Conservation (phyloP, 2,329 filamentous ascomycete genomes). For the Chalaropsis thielavioides region DNA sequence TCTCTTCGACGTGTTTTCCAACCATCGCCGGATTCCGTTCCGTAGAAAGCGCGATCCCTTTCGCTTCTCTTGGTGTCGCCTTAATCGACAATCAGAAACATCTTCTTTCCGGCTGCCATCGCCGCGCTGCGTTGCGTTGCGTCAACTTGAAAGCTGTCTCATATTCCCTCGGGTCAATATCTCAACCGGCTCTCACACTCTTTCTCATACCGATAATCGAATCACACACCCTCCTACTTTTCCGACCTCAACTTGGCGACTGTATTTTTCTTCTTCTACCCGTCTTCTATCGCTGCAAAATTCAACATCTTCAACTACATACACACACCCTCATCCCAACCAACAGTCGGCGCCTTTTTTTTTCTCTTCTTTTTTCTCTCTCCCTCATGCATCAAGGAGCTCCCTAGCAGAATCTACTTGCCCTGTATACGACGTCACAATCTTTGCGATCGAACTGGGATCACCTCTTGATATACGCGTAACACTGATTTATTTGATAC, state of each 20-base stretch:
- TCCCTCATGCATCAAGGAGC: conserved; percentile 10
- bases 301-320: background rate
- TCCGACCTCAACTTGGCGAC: background rate
- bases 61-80: background rate
- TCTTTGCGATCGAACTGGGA: background rate
- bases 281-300: background rate
- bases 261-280: too few relatives aligned
- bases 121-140: too few relatives aligned
- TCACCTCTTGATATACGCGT: background rate
- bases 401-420: conserved; percentile 6
- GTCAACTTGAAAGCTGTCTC: too few relatives aligned
- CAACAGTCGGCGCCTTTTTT: too few relatives aligned
- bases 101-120: background rate
- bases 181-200: background rate
- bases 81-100: background rate
- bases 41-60: background rate
- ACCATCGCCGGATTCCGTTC: background rate
- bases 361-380: too few relatives aligned
- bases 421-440: background rate
- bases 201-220: background rate
- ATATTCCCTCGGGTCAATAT: background rate
- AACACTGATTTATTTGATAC: background rate
- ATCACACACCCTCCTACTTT: background rate
- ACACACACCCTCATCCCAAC: background rate
- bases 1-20: background rate